These are phyloP conservation scores for Pseudoturritis turrita DNA, from an alignment of 345 rosid genomes.

Conservation along the genomic window DNA sequence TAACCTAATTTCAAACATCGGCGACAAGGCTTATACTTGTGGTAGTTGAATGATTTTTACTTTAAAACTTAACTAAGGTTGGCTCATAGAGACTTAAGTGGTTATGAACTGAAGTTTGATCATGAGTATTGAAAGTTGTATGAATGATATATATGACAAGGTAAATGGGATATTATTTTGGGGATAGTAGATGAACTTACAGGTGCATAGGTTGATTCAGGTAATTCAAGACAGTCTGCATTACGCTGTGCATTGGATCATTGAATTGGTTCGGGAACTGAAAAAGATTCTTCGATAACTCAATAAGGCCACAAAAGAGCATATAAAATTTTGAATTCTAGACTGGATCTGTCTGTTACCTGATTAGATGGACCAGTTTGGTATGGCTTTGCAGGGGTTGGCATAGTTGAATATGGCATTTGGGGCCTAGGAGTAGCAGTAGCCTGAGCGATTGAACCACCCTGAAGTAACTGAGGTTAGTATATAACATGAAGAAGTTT, in stretches of 20 bases:
- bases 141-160: not conserved
- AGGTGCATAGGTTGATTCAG: conserved; percentile 55
- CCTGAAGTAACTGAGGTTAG: conserved; percentile 33
- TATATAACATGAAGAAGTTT: conserved; percentile 4
- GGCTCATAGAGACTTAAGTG: not conserved
- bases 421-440: conserved; percentile 43
- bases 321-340: not conserved
- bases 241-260: conserved; percentile 34
- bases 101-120: not conserved
- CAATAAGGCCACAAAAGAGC: not conserved
- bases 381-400: conserved; percentile 42
- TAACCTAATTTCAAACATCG: not conserved
- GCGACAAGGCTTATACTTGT: not conserved
- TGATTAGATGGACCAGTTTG: conserved; percentile 51
- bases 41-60: not conserved
- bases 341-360: conserved; percentile 33
- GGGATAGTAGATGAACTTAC: conserved; percentile 48
- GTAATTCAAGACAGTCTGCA: conserved; percentile 47
- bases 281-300: conserved; percentile 10
- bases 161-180: no score
- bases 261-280: conserved; percentile 44
- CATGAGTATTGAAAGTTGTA: not conserved
- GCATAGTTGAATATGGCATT: conserved; percentile 44
- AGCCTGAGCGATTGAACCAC: conserved; percentile 26
- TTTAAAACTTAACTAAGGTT: not conserved